Conservation (phyloP, 208 protist species). For the Crithidia bombi region DNA sequence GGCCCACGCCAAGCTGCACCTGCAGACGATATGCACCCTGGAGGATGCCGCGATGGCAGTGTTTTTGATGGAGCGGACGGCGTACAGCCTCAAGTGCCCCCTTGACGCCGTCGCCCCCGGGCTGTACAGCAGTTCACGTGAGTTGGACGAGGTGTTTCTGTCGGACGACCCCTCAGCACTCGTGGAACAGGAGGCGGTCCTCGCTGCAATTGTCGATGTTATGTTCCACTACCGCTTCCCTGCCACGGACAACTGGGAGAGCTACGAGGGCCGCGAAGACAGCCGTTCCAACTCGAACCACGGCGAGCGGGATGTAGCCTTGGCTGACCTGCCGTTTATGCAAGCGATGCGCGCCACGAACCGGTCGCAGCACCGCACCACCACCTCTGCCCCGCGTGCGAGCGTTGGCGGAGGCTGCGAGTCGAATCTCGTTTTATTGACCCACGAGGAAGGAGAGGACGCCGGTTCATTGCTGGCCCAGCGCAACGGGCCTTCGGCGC, state of each 20-base stretch:
- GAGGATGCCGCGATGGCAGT: conserved; percentile 89
- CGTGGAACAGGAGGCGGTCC: conserved; percentile 50
- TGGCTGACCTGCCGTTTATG: conserved; percentile 40
- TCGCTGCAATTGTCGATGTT: conserved; percentile 61
- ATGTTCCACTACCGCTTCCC: conserved; percentile 53
- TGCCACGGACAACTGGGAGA: conserved; percentile 10
- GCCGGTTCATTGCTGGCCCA: conserved; percentile 30
- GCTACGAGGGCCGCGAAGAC: conserved; percentile 8
- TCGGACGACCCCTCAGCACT: conserved; percentile 38
- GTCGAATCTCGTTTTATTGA: no score
- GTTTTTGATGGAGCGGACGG: conserved; percentile 88
- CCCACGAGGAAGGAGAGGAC: background rate
- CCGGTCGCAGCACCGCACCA: background rate
- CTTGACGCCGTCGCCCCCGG: conserved; percentile 59
- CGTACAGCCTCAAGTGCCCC: conserved; percentile 83
- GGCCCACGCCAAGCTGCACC: conserved; percentile 95
- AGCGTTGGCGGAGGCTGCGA: no score
- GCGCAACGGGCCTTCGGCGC: conserved; percentile 21
- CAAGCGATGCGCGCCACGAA: conserved; percentile 24
- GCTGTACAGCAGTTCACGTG: conserved; percentile 76
- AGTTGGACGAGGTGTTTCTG: conserved; percentile 79
- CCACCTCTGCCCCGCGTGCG: background rate
- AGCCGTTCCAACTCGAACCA: background rate
- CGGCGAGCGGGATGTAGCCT: conserved; percentile 14
- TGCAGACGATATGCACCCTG: conserved; percentile 70